Conservation (phyloP, 2,329 filamentous ascomycete genomes). For the Rugonectria rugulosa region DNA sequence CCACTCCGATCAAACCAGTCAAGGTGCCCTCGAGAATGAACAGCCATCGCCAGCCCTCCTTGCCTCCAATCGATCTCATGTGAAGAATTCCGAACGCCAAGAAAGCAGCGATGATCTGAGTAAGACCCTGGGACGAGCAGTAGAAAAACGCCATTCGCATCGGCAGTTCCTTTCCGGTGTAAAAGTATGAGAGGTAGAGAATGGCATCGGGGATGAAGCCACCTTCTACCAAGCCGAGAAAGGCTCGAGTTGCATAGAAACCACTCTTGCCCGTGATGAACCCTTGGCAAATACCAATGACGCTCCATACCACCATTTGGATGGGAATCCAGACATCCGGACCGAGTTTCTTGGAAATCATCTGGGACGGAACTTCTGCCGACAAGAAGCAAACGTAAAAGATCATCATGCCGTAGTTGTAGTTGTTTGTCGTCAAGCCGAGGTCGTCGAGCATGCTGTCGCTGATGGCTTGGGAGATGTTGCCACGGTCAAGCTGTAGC, state of each 20-base stretch:
- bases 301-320: constrained; percentile 64
- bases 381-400: constrained; percentile 71
- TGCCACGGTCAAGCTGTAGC: constrained; percentile 76
- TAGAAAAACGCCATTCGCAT: constrained; percentile 73
- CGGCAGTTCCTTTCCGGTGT: constrained; percentile 66
- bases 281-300: constrained; percentile 64
- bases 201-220: constrained; percentile 66
- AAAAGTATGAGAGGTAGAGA: constrained; percentile 70
- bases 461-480: constrained; percentile 75
- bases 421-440: constrained; percentile 66
- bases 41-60: constrained; percentile 66
- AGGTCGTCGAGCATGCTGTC: constrained; percentile 67
- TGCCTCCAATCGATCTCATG: constrained; percentile 57
- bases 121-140: constrained; percentile 48
- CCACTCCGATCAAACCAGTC: constrained; percentile 38
- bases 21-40: constrained; percentile 50
- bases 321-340: constrained; percentile 67
- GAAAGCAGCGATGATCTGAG: constrained; percentile 12
- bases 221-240: constrained; percentile 13
- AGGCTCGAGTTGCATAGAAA: constrained; percentile 61
- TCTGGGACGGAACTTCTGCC: constrained; percentile 70
- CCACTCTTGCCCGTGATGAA: constrained; percentile 61
- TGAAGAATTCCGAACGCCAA: constrained; percentile 58
- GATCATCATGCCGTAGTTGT: constrained; percentile 68
- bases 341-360: constrained; percentile 68